phyloP scores from a whole-genome alignment of 768 basidiomycete genomes.

The Suillus luteus region DNA sequence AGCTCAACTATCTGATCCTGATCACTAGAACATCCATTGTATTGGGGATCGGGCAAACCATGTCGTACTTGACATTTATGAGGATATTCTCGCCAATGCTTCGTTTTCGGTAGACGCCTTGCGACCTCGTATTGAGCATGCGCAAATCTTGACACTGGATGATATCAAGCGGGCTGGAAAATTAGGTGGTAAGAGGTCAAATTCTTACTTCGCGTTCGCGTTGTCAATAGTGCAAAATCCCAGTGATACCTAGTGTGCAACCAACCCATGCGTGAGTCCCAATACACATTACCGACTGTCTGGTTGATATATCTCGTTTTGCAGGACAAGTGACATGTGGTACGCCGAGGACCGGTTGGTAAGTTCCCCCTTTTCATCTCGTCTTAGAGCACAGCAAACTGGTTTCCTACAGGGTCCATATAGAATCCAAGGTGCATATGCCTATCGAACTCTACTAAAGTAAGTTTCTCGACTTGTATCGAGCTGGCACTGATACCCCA shows the following conservation, averaged over 20 bases:
- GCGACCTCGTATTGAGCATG: conserved; percentile 88
- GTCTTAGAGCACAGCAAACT: conserved; percentile 4
- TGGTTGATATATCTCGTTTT: not conserved
- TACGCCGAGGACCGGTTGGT: conserved; percentile 86
- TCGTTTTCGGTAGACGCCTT: conserved; percentile 26
- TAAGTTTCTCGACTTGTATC: conserved; percentile 34
- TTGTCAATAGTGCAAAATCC: not conserved
- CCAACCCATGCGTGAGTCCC: conserved; percentile 82
- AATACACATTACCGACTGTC: not conserved
- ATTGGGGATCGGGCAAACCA: conserved; percentile 90
- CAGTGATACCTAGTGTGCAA: conserved; percentile 90
- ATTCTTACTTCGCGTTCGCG: not conserved
- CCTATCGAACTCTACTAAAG: conserved; percentile 79
- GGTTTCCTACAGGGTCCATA: conserved; percentile 61
- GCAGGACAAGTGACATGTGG: conserved; percentile 86
- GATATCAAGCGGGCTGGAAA: conserved; percentile 72
- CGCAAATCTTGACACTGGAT: conserved; percentile 76
- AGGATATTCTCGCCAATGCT: conserved; percentile 49
- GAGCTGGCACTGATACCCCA: not conserved
- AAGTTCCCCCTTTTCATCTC: conserved; percentile 14
- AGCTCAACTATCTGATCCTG: not conserved
- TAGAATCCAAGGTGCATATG: conserved; percentile 86
- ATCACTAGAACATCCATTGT: conserved; percentile 79
- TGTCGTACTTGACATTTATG: conserved; percentile 81
- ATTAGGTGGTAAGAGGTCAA: conserved; percentile 62